Percentiles rank a stretch among this genome's conserved stretches.
Evolutionary conservation across 805 yeast species (phyloP).

Genomic region (Zygotorulaspora florentina): DNA sequence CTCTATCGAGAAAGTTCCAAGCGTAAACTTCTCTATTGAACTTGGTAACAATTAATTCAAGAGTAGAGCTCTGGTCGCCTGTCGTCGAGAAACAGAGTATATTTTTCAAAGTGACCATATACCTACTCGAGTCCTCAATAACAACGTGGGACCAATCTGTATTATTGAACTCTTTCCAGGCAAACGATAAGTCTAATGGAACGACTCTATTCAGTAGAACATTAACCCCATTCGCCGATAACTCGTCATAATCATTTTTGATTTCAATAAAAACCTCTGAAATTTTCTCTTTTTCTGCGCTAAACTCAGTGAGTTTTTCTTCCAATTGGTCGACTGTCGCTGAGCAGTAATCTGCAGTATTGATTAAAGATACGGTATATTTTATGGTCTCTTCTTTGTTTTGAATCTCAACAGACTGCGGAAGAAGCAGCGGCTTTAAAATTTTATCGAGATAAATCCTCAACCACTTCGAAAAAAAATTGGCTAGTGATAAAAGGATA

Average conservation of each 20-base stretch:
- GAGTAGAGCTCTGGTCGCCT: conserved; percentile 13
- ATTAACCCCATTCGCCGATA: conserved; percentile 56
- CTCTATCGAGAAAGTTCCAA: conserved; percentile 69
- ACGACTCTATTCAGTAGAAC: conserved; percentile 52
- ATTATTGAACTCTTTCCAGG: conserved; percentile 81
- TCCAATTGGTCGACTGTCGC: conserved; percentile 74
- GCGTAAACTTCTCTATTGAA: conserved; percentile 67
- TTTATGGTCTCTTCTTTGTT: conserved; percentile 57
- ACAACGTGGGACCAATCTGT: conserved; percentile 67
- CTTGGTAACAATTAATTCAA: conserved; percentile 45
- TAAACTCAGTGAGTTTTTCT: conserved; percentile 47
- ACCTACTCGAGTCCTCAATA: conserved; percentile 71
- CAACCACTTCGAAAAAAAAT: conserved; percentile 63
- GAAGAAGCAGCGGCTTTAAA: conserved; percentile 47
- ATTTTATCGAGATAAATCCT: conserved; percentile 52
- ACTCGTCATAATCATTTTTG: conserved; percentile 51
- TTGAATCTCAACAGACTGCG: conserved; percentile 34
- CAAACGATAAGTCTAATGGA: conserved; percentile 54
- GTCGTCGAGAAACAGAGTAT: conserved; percentile 31
- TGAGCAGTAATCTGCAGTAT: conserved; percentile 87
- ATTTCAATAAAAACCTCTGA: conserved; percentile 48
- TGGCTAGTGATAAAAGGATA: conserved; percentile 42
- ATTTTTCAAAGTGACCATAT: conserved; percentile 54
- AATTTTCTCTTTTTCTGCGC: conserved; percentile 41
- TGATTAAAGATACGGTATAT: conserved; percentile 66